phyloP scores from a whole-genome alignment of 805 yeast species.

The Torulaspora microellipsoides region DNA sequence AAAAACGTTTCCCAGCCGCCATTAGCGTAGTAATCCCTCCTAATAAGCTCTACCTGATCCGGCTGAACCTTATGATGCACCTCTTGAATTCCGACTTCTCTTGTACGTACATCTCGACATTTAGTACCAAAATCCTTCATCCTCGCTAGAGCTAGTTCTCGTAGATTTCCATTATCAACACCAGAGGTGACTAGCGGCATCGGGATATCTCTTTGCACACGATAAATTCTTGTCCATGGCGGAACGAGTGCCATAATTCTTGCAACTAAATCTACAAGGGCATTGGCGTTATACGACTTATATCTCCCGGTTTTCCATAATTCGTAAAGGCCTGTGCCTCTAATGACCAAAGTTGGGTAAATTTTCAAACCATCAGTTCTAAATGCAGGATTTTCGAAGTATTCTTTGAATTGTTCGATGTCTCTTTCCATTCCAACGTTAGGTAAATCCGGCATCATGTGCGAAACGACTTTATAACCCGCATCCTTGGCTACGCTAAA shows the following conservation, averaged over 20 bases:
- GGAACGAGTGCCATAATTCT: slow-evolving; percentile 94
- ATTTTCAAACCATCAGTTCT: slow-evolving; percentile 95
- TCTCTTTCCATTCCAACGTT: slow-evolving; percentile 99
- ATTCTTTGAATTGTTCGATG: slow-evolving; percentile 90
- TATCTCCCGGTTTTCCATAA: slow-evolving; percentile 95
- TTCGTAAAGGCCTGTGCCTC: slow-evolving; percentile 97
- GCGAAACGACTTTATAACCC: slow-evolving; percentile 95
- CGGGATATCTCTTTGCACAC: slow-evolving; percentile 98
- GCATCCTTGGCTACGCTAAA: slow-evolving; percentile 96
- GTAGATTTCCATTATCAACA: slow-evolving; percentile 93
- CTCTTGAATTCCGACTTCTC: slow-evolving; percentile 98
- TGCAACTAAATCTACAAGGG: slow-evolving; percentile 89
- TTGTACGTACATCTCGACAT: slow-evolving; percentile 93
- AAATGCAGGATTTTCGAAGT: slow-evolving; percentile 94
- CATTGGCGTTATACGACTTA: slow-evolving; percentile 91
- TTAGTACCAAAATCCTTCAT: slow-evolving; percentile 97
- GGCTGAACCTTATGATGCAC: slow-evolving; percentile 96
- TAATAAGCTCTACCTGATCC: slow-evolving; percentile 90
- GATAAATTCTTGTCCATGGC: slow-evolving; percentile 98
- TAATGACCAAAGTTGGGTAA: slow-evolving; percentile 91
- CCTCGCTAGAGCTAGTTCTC: slow-evolving; percentile 93
- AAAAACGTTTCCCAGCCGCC: slow-evolving; percentile 99
- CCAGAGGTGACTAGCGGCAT: slow-evolving; percentile 98
- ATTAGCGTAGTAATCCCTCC: slow-evolving; percentile 95
- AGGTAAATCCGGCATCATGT: slow-evolving; percentile 99